A percentile compares a stretch with the other conserved stretches of the same genome.
phyloP scores from a whole-genome alignment of 352 stramenopile species.

The Halophytophthora polymorphica region DNA sequence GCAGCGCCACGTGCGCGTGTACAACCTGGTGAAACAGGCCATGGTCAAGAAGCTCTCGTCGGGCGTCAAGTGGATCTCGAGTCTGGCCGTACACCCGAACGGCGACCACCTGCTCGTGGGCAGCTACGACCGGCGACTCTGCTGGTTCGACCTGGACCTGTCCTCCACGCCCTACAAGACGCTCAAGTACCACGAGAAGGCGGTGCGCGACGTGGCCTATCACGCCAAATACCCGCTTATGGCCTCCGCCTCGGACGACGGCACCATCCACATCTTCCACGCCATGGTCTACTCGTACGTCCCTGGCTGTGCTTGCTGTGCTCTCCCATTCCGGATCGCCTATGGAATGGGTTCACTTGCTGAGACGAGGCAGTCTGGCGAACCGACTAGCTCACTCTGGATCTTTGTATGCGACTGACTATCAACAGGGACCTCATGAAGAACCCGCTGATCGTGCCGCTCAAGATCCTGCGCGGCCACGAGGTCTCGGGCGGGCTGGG shows the following conservation, averaged over 20 bases:
- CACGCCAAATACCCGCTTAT: conserved; percentile 98
- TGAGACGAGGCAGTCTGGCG: conserved; percentile 4
- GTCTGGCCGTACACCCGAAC: conserved; percentile 96
- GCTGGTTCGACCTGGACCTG: conserved; percentile 99
- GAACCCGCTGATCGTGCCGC: conserved; percentile 98
- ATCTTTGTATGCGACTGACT: conserved; percentile 10
- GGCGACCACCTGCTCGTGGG: conserved; percentile 98
- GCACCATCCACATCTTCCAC: conserved; percentile 99
- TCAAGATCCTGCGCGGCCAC: conserved; percentile 98
- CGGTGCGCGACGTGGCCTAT: conserved; percentile 92
- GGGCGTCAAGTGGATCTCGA: conserved; percentile 99
- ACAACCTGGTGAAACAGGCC: conserved; percentile 98
- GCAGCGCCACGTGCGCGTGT: conserved; percentile 97
- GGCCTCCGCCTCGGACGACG: conserved; percentile 98
- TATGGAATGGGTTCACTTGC: conserved; percentile 12
- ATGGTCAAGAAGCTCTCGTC: conserved; percentile 97
- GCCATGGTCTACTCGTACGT: conserved; percentile 97
- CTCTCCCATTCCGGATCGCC: not conserved
- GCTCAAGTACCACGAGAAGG: conserved; percentile 98
- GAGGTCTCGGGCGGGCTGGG: conserved; percentile 93
- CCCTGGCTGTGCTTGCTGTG: not conserved
- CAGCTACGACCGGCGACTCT: conserved; percentile 96
- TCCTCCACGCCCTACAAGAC: conserved; percentile 98
- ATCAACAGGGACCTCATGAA: conserved; percentile 96
- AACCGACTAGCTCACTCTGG: conserved; percentile 5